Evolutionary conservation across 106 monocot species (phyloP).

Genomic region (Chionographis japonica): DNA sequence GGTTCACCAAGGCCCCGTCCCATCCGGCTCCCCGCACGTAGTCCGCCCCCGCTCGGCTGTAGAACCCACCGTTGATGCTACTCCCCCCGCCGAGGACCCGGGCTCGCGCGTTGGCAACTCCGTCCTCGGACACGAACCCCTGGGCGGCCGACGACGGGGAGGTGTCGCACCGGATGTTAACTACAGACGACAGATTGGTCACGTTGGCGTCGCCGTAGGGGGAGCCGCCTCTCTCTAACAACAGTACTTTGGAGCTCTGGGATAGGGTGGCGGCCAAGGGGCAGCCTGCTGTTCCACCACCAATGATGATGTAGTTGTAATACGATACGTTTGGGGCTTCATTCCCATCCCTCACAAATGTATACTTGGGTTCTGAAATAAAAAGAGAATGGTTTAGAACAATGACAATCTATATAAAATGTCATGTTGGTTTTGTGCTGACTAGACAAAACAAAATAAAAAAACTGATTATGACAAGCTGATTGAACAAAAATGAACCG

Average conservation of each 20-base stretch:
- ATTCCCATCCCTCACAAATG: slow-evolving; percentile 44
- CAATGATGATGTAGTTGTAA: slow-evolving; percentile 75
- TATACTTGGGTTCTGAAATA: slow-evolving; percentile 29
- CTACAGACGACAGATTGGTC: slow-evolving; percentile 7
- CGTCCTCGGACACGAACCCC: slow-evolving; percentile 67
- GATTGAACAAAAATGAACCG: too few species aligned
- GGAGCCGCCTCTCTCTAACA: not conserved
- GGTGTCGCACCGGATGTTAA: slow-evolving; percentile 40
- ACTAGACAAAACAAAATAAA: too few species aligned
- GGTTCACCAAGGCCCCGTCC: slow-evolving; percentile 39
- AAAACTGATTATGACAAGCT: too few species aligned
- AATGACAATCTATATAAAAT: too few species aligned
- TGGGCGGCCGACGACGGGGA: slow-evolving; percentile 54
- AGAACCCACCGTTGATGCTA: slow-evolving; percentile 69
- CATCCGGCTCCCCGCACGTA: slow-evolving; percentile 37
- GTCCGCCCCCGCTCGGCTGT: slow-evolving; percentile 38
- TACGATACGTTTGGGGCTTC: slow-evolving; percentile 23
- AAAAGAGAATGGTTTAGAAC: too few species aligned
- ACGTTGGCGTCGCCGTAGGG: slow-evolving; percentile 37
- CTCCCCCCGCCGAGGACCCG: slow-evolving; percentile 67
- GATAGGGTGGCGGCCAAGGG: slow-evolving; percentile 61
- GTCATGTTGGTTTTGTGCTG: too few species aligned
- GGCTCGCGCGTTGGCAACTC: slow-evolving; percentile 46
- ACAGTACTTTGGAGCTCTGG: slow-evolving; percentile 24
- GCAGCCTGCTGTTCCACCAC: slow-evolving; percentile 63